These are phyloP conservation scores for Jacaranda copaia DNA, from an alignment of 257 asterid species.

Conservation along the genomic window DNA sequence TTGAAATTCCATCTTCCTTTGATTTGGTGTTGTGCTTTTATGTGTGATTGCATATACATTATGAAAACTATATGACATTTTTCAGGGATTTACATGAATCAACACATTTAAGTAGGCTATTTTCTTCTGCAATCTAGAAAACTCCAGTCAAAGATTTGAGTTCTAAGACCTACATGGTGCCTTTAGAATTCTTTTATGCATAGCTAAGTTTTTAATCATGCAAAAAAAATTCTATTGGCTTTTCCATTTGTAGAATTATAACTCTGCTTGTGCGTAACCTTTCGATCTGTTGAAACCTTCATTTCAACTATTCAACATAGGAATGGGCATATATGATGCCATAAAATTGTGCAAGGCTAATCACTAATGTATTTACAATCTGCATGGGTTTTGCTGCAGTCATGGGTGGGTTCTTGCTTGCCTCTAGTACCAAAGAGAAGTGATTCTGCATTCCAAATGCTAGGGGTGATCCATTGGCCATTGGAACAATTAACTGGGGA, in stretches of 20 bases:
- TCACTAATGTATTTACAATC: constrained; percentile 66
- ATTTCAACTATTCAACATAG: constrained; percentile 47
- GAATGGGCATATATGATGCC: constrained; percentile 98
- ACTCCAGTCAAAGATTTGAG: no score
- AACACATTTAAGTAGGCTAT: no score
- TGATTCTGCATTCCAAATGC: constrained; percentile 98
- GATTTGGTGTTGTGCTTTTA: no score
- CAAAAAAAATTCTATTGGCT: not conserved
- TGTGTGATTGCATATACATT: no score
- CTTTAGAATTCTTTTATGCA: not conserved
- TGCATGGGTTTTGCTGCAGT: constrained; percentile 97
- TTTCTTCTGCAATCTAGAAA: no score
- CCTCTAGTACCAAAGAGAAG: constrained; percentile 90
- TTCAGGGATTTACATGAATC: no score
- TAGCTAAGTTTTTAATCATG: not conserved
- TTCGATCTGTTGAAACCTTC: not conserved
- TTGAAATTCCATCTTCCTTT: no score
- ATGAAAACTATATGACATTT: no score
- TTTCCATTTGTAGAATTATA: not conserved
- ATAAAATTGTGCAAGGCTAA: constrained; percentile 98
- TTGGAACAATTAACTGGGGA: constrained; percentile 88
- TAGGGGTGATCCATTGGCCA: constrained; percentile 95
- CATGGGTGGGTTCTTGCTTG: constrained; percentile 93
- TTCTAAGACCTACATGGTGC: no score
- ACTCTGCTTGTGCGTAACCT: constrained; percentile 15